Base-by-base conservation (phyloP, 2,329 filamentous ascomycete genomes). In the Epichloe festucae region DNA sequence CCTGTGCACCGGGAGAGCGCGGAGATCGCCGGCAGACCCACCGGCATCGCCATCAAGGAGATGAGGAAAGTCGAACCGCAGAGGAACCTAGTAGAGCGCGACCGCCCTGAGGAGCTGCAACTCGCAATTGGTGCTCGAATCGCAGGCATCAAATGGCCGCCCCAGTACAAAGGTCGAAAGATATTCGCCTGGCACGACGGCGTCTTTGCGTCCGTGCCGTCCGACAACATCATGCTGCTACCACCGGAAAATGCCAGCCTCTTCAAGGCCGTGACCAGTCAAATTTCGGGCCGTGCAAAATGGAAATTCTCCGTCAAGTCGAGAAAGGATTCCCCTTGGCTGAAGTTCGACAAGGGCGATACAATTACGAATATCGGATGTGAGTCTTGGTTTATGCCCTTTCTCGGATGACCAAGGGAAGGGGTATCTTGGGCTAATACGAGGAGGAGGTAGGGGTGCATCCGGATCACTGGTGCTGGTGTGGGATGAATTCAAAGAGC, bases 341-440 rank as follows among this genome's bases (percentile, higher is more conserved):
- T 81, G 15, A 72, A 68, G 56, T 78, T 87, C 59, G 81, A 83
- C 36, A 84, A 82, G 60, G 79, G 78, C n/a, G 83, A 87, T 54
- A 72, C 74, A 2, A 82, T 85, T 15, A 79, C 74, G 56, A 87
- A 83, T 66, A 87, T 79, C 34, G 67, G 66, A 47, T 78, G 75
- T 75, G 60, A 69, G 74, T 70, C 7, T 3, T 19, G n/a, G 3
- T 19, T 12, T 1, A 8, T 14, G n/a, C 7, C 21, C 17, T 42
- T 4, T 42, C 19, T 42, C 17, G 21, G n/a, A 31, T 21, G 43
- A 45, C 10, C 5, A 12, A 19, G 19, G 17, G 8, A 31, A 6
- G 7, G 41, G n/a, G 48, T 7, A 48, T 41, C 3, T 1, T 40
- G 15, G 15, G 35, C 49, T 59, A 40, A 59, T 52, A 12, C 19